These are phyloP conservation scores for Endocalyx cinctus DNA, from an alignment of 2,329 filamentous ascomycete species.

Conservation along the genomic window DNA sequence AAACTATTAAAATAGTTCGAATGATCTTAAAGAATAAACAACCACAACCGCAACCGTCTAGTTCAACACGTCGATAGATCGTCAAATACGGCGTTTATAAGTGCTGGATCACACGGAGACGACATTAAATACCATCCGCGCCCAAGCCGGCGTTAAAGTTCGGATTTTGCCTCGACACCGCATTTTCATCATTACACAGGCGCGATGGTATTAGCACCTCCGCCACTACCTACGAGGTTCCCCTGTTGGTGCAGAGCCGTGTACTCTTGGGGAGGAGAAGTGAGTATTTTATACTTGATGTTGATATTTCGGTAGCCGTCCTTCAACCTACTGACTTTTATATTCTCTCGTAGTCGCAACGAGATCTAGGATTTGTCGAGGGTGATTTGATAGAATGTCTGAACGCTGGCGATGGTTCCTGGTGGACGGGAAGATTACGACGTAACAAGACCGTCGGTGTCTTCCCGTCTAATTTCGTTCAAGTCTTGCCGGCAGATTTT, in stretches of 20 bases:
- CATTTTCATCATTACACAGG: no score
- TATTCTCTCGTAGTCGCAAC: conserved; percentile 60
- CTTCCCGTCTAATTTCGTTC: conserved; percentile 97
- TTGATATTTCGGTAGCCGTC: neutral
- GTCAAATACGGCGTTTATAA: no score
- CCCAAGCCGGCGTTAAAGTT: no score
- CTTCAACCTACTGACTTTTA: conserved; percentile 20
- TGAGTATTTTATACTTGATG: conserved; percentile 29
- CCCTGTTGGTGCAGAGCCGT: conserved; percentile 89
- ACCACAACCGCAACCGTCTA: no score
- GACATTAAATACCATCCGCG: no score
- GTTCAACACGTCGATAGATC: no score
- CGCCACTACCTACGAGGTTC: conserved; percentile 68
- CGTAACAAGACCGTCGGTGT: conserved; percentile 86
- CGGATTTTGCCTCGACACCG: no score
- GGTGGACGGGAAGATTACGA: conserved; percentile 93
- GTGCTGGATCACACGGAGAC: no score
- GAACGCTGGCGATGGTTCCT: conserved; percentile 94
- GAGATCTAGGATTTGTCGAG: conserved; percentile 94
- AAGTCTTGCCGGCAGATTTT: conserved; percentile 80
- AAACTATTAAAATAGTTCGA: no score
- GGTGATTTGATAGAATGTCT: conserved; percentile 97
- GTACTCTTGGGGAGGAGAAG: conserved; percentile 91
- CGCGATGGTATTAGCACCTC: conserved; percentile 51
- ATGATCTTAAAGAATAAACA: no score